phyloP scores from a whole-genome alignment of 1,284 basidiomycete genomes.

The Rhodotorula sp. region DNA sequence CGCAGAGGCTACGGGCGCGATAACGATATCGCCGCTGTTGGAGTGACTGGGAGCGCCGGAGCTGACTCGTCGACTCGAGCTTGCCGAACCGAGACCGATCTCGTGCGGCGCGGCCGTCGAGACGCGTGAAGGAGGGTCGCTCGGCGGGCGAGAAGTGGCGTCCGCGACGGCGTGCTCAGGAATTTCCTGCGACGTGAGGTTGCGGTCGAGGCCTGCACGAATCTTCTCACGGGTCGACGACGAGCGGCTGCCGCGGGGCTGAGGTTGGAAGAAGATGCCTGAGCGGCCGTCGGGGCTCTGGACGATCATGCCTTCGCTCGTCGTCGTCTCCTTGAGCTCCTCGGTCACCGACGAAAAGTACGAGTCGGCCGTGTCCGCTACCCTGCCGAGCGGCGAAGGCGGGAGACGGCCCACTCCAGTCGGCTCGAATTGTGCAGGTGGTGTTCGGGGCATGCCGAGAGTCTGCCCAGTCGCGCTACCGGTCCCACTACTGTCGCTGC shows the following conservation, averaged over 20 bases:
- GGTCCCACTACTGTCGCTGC: neutral
- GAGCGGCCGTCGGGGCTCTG: conserved; percentile 90
- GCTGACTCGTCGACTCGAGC: neutral
- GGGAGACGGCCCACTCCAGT: conserved; percentile 18
- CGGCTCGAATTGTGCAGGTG: conserved; percentile 14
- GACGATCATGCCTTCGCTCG: conserved; percentile 77
- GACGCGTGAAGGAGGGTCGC: conserved; percentile 3
- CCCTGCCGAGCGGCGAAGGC: conserved; percentile 39
- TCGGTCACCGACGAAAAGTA: conserved; percentile 76
- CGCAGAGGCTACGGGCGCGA: neutral
- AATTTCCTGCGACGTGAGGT: conserved; percentile 2
- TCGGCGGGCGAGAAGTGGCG: neutral
- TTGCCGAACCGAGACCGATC: conserved; percentile 34
- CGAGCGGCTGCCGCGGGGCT: conserved; percentile 18
- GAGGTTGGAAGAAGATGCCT: conserved; percentile 89
- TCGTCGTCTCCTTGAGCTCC: conserved; percentile 65
- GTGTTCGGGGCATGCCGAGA: conserved; percentile 30
- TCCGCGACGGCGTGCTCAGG: conserved; percentile 7
- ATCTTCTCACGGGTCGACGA: neutral
- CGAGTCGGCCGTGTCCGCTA: conserved; percentile 35
- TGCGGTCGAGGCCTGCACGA: neutral
- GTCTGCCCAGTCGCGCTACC: neutral
- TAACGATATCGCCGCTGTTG: neutral
- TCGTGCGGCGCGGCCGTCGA: conserved; percentile 29
- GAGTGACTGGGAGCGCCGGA: neutral